Base-by-base conservation (phyloP, 2,329 filamentous ascomycete genomes). In the Cladobotryum protrusum region DNA sequence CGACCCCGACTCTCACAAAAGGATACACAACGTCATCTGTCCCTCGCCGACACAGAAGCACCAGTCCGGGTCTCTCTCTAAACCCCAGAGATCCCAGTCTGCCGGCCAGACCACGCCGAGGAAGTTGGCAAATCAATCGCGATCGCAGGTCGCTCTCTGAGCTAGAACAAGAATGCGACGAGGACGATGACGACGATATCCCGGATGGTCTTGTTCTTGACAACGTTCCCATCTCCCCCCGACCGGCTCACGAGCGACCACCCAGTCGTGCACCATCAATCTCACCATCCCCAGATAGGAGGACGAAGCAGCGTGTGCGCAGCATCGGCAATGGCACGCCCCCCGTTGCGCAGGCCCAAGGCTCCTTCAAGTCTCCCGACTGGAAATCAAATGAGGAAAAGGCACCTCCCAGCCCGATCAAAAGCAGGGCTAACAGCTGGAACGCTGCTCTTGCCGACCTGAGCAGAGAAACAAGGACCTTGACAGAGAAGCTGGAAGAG, bases 201-300 rank as follows among this genome's bases (percentile, higher is more conserved):
- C 88, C 88, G 0, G 87, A 91, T 20, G 87, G 88, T 48, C 78
- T 87, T 19, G 77, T 90, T 47, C 78, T 93, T 43, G 87, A 89
- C 68, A 93, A 93, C 56, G 84, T 93, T 2, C 88, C 88, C 5
- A 81, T 93, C 42, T 91, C 87, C 0, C 88, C 88, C n/a, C 75
- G 82, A 2, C 82, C 81, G 2, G 71, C 72, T 1, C 71, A 71
- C 19, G 79, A 84, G 54, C 73, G 82, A 14, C 68, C 76, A 0
- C 71, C 71, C 6, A 84, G 78, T 61, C 70, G 72, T 36, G 24
- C 24, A 29, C 24, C 24, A 8, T 83, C 82, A 1, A 68, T 76
- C 5, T 72, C 76, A 0, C 72, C 75, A 3, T 81, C 79, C 0
- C 78, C 78, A 0, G 76, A 81, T 47, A 69, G 77, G 41, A 63